These are phyloP conservation scores for Cercospora janseana DNA, from an alignment of 2,329 filamentous ascomycete species.

Conservation along the genomic window DNA sequence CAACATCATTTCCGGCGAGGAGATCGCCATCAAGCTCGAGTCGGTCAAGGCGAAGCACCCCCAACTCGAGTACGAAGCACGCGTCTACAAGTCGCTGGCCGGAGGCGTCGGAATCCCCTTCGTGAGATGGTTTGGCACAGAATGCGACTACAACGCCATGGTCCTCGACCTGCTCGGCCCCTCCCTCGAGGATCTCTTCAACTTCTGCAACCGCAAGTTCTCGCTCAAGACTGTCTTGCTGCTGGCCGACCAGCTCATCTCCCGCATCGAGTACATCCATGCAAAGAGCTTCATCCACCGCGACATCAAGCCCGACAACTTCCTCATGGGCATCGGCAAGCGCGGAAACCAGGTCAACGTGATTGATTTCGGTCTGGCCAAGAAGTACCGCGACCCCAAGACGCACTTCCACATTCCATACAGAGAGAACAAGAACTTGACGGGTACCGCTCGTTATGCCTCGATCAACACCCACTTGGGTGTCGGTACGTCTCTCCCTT, in stretches of 20 bases:
- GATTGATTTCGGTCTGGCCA: slow-evolving; percentile 97
- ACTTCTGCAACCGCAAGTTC: slow-evolving; percentile 99
- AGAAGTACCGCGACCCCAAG: slow-evolving; percentile 99
- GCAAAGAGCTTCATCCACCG: slow-evolving; percentile 99
- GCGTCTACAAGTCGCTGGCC: slow-evolving; percentile 84
- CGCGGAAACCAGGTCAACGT: slow-evolving; percentile 99
- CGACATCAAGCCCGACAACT: slow-evolving; percentile 99
- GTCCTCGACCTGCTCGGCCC: slow-evolving; percentile 95
- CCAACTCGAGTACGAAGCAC: slow-evolving; percentile 96
- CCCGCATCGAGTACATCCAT: slow-evolving; percentile 98
- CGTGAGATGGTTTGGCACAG: slow-evolving; percentile 98
- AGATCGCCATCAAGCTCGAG: slow-evolving; percentile 99
- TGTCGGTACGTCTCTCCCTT: slow-evolving; percentile 60
- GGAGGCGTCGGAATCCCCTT: slow-evolving; percentile 98
- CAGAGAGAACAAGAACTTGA: slow-evolving; percentile 99
- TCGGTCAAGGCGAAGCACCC: slow-evolving; percentile 99
- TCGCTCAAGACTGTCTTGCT: slow-evolving; percentile 97
- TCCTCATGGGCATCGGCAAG: slow-evolving; percentile 98
- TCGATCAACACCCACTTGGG: slow-evolving; percentile 98
- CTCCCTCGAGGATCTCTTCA: slow-evolving; percentile 96
- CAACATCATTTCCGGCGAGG: slow-evolving; percentile 99
- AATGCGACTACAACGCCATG: slow-evolving; percentile 99
- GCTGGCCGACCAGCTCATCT: slow-evolving; percentile 96
- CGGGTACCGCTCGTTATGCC: slow-evolving; percentile 95
- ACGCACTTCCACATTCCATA: slow-evolving; percentile 99